Evolutionary conservation across 2,329 filamentous ascomycete species (phyloP).

Genomic region (Xylariales sp.): DNA sequence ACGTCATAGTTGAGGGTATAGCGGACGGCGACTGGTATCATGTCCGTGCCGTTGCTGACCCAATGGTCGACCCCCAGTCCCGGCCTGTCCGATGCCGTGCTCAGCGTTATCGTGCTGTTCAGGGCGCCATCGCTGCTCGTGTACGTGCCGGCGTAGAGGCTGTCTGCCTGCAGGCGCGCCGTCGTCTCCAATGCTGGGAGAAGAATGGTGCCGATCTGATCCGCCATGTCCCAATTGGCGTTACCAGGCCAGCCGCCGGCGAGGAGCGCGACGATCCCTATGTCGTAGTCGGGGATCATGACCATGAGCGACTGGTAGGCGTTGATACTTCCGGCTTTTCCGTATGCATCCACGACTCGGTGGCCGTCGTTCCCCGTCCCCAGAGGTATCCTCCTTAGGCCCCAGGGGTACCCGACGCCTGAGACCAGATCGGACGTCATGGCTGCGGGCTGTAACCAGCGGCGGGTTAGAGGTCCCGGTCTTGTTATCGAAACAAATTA

Average conservation of each 20-base stretch:
- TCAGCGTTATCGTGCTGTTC: slow-evolving; percentile 18
- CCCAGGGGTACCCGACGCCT: slow-evolving; percentile 40
- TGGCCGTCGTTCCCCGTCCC: slow-evolving; percentile 11
- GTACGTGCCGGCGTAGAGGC: slow-evolving; percentile 19
- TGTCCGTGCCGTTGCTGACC: slow-evolving; percentile 25
- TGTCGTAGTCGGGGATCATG: slow-evolving; percentile 25
- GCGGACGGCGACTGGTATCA: slow-evolving; percentile 19
- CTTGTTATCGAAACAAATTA: no score
- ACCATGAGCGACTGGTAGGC: slow-evolving; percentile 22
- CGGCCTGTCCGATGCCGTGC: slow-evolving; percentile 17
- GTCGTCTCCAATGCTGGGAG: slow-evolving; percentile 22
- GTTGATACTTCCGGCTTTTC: slow-evolving; percentile 26
- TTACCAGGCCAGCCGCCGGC: slow-evolving; percentile 24
- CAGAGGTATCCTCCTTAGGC: slow-evolving; percentile 31
- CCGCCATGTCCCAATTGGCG: slow-evolving; percentile 26
- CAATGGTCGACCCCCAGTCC: slow-evolving; percentile 21
- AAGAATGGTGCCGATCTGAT: slow-evolving; percentile 18
- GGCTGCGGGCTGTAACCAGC: slow-evolving; percentile 38
- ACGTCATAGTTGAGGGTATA: slow-evolving; percentile 23
- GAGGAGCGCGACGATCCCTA: slow-evolving; percentile 20
- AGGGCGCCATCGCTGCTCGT: neutral
- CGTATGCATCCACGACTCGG: slow-evolving; percentile 24
- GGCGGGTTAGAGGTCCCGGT: slow-evolving; percentile 29
- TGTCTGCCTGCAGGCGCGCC: slow-evolving; percentile 18
- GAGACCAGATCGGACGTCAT: slow-evolving; percentile 32